Conservation (phyloP, 352 stramenopile species). For the Phytophthora pluvialis region DNA sequence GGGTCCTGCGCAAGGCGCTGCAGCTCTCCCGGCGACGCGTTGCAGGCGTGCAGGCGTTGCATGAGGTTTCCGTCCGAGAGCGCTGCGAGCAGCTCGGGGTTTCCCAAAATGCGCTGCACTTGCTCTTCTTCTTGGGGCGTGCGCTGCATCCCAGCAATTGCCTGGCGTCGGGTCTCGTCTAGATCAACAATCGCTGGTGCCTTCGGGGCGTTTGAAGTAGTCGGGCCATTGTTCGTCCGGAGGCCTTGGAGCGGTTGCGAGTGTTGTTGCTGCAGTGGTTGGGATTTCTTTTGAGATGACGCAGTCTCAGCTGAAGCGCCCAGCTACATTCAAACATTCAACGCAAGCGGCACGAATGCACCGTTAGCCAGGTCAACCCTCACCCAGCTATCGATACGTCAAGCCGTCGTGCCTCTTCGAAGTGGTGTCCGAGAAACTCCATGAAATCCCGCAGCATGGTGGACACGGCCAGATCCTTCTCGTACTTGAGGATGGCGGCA, state of each 20-base stretch:
- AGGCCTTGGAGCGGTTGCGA: constrained; percentile 1
- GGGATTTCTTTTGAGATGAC: constrained; percentile 15
- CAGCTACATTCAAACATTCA: constrained; percentile 37
- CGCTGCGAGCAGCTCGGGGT: constrained; percentile 63
- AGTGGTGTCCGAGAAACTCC: constrained; percentile 73
- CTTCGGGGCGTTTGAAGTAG: neutral
- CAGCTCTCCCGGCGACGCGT: constrained; percentile 50
- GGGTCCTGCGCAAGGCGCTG: constrained; percentile 51
- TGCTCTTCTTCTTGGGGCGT: constrained; percentile 68
- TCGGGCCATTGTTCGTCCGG: neutral
- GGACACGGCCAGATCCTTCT: constrained; percentile 63
- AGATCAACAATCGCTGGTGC: constrained; percentile 62
- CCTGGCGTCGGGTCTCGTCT: constrained; percentile 54
- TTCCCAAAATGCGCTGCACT: constrained; percentile 69
- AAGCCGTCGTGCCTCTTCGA: constrained; percentile 61
- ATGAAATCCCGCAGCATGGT: constrained; percentile 76
- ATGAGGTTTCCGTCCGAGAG: constrained; percentile 70
- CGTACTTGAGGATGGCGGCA: constrained; percentile 69
- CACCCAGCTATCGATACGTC: too few species aligned
- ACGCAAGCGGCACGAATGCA: too few species aligned
- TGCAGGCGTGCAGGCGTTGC: constrained; percentile 53
- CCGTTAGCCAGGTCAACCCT: neutral
- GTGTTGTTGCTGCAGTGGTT: constrained; percentile 11
- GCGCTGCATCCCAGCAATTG: constrained; percentile 64
- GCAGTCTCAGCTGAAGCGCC: constrained; percentile 36